A percentile compares a stretch with the other conserved stretches of the same genome.
These are phyloP conservation scores for Leptomonas pyrrhocoris DNA, from an alignment of 208 protist genomes.

Conservation along the genomic window DNA sequence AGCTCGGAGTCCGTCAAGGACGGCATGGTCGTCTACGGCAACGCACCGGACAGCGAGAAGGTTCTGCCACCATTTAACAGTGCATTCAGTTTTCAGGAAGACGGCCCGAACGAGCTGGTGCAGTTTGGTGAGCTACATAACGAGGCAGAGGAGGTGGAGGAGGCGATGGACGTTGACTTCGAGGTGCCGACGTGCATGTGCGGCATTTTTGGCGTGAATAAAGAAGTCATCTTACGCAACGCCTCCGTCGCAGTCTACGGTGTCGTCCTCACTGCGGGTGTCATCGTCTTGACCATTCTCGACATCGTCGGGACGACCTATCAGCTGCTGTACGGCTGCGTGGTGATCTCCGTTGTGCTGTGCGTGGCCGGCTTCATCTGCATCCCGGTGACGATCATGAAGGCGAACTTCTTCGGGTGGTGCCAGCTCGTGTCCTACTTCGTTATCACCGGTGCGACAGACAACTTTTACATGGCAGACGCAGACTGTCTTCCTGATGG, in stretches of 20 bases:
- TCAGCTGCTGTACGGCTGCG: no score
- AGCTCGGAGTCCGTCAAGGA: no score
- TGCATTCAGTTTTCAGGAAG: neutral
- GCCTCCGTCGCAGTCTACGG: no score
- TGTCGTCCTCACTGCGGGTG: no score
- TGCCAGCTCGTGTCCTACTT: conserved; percentile 44
- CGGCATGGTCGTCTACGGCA: no score
- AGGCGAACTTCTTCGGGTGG: conserved; percentile 57
- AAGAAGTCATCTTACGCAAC: no score
- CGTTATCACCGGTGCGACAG: conserved; percentile 44
- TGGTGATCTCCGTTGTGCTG: conserved; percentile 40
- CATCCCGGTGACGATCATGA: conserved; percentile 50
- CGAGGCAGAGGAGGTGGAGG: conserved; percentile 7
- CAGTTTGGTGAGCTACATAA: conserved; percentile 5
- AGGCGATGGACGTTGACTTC: no score
- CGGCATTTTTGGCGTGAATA: no score
- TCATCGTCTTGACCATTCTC: no score
- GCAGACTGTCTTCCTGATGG: conserved; percentile 53
- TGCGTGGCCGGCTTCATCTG: conserved; percentile 41
- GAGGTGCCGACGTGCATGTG: no score
- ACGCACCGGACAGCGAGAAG: neutral
- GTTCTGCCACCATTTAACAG: neutral
- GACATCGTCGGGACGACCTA: no score
- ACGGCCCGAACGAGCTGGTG: neutral
- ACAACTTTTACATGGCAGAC: conserved; percentile 55